Base-by-base conservation (phyloP, 192 early-diverging fungal genomes). In the Backusella tarrabulga region DNA sequence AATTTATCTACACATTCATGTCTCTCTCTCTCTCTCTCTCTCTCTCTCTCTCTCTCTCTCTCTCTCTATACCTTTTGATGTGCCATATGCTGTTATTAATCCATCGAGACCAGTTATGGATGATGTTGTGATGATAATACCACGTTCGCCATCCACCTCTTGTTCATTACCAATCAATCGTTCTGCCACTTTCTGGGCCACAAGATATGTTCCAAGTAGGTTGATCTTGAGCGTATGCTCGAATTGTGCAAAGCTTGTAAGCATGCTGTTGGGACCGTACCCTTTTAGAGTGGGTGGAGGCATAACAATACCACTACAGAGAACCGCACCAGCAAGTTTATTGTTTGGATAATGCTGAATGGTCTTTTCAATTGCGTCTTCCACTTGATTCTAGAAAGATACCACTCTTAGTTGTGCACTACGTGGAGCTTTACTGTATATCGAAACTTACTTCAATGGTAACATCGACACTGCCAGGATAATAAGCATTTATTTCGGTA, bases 81-180 rank as follows among this genome's bases (percentile, higher is more conserved):
- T 81, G 54, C 80, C 76, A 50, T 81, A 81, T 6, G 52, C 69
- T 9, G 78, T 68, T 0, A 78, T 8, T 19, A 35, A 3, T 11
- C 80, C 80, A 78, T 81, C 80, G 29, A 81, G 72, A 3, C 80
- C 80, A 44, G 60, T 41, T 29, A 81, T 78, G 60, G 76, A 78
- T 14, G 80, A 75, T 8, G 78, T 77, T 15, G 70, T 78, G 3
- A 81, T 60, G 29, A 81, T 77, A 41, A 75, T 41, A 56, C 80
- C 80, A 4, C 80, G 73, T 66, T 81, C 80, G 19, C 76, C 73
- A 46, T 81, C 80, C n/a, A 56, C 4, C 32, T 32, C 32, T 44
- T 12, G 6, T 5, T 77, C 15, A 67, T 77, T 77, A 5, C 36
- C 66, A 12, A 81, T 38, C n/a, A 81, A 35, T 19, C 41, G 32